Evolutionary conservation across 2,329 filamentous ascomycete species (phyloP), one percentile per base, ranked within the genome.

Genomic region (Camptophora hylomeconis): DNA sequence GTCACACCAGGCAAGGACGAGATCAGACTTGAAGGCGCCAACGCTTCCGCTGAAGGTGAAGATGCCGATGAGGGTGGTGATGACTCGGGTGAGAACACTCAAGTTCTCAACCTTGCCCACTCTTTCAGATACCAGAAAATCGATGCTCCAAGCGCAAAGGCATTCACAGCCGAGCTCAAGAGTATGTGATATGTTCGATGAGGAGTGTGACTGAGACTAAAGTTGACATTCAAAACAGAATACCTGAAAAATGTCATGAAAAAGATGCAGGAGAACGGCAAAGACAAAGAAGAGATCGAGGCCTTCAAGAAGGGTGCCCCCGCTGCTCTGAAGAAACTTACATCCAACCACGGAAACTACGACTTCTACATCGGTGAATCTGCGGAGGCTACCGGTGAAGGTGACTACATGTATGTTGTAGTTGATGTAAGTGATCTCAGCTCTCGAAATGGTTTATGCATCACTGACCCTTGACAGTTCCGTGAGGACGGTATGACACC

Each of bases 401-500:
- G n/a, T n/a, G n/a, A n/a, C n/a, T n/a, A n/a, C n/a, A 92, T 94
- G 89, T 89, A 66, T 52, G 80, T 71, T 31, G 18, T 36, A 14
- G 23, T 17, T 23, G 26, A 32, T 31, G n/a, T n/a, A n/a, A n/a
- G n/a, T n/a, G n/a, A n/a, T n/a, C n/a, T n/a, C n/a, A n/a, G n/a
- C n/a, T n/a, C 22, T 24, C 23, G n/a, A 12, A 16, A 26, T 6
- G 12, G 18, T 15, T 17, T 1, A n/a, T 20, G 15, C 9, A 10
- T 17, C 7, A 6, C n/a, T n/a, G n/a, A n/a, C n/a, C n/a, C n/a
- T n/a, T n/a, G n/a, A n/a, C n/a, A n/a, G n/a, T 98, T 93, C 74
- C 87, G 89, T 50, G 86, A 93, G 58, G 89, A 95, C 50, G 89
- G 89, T 58, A 59, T 78, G 46, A 95, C 87, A 32, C 89, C 89